Conservation (phyloP, 306 rosid species). For the Geum urbanum region DNA sequence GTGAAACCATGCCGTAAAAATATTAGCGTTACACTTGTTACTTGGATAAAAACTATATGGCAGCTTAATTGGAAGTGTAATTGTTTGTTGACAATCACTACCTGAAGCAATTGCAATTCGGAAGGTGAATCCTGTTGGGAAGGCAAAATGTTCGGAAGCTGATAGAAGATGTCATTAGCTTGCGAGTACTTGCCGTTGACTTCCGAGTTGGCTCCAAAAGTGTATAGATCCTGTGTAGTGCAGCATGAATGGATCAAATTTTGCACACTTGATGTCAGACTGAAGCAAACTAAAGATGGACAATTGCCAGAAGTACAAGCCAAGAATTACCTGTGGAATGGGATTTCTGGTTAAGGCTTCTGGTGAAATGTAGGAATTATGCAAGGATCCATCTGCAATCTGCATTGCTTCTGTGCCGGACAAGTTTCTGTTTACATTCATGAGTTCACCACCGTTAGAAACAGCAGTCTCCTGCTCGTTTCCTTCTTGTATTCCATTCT, state of each 20-base stretch:
- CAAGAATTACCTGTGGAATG: constrained; percentile 43
- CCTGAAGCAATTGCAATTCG: constrained; percentile 50
- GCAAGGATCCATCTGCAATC: constrained; percentile 33
- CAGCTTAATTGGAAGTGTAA: no score
- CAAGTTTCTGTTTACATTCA: constrained; percentile 23
- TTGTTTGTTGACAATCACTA: constrained; percentile 20
- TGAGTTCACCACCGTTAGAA: constrained; percentile 19
- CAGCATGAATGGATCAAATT: constrained; percentile 5
- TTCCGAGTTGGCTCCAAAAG: constrained; percentile 46
- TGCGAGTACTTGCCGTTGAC: constrained; percentile 46
- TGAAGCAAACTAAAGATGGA: constrained; percentile 2
- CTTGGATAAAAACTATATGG: not conserved
- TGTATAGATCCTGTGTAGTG: constrained; percentile 42
- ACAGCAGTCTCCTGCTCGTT: constrained; percentile 23
- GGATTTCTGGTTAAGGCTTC: constrained; percentile 36
- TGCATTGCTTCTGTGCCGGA: constrained; percentile 31
- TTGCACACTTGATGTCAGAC: constrained; percentile 4
- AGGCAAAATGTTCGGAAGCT: constrained; percentile 40
- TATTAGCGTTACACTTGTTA: constrained; percentile 19
- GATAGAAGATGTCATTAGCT: constrained; percentile 36
- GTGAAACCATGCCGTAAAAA: constrained; percentile 14
- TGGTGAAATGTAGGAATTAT: constrained; percentile 35
- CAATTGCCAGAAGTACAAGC: constrained; percentile 6
- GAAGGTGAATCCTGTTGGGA: constrained; percentile 48
- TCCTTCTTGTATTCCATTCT: constrained; percentile 26